Conservation (phyloP, 148 eudicot species). For the Camellia japonica region DNA sequence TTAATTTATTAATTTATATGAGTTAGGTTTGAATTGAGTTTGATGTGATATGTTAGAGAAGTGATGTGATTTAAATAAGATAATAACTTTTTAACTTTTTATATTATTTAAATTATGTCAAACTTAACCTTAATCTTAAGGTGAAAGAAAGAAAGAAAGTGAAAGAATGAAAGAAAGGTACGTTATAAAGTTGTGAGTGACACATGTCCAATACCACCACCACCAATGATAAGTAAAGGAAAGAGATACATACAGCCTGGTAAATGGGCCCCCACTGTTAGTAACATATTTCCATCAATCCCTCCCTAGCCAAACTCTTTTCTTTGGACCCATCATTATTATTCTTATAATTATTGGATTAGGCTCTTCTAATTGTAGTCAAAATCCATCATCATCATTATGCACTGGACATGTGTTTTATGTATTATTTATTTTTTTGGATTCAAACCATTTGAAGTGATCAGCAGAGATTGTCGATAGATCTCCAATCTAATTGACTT, state of each 20-base stretch:
- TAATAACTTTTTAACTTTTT: too few species aligned
- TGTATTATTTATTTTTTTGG: too few species aligned
- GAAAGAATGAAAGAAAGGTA: neutral
- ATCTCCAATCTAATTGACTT: too few species aligned
- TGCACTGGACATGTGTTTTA: neutral
- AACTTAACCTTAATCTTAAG: conserved; percentile 15
- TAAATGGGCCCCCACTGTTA: conserved; percentile 20
- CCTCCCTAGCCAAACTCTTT: conserved; percentile 14
- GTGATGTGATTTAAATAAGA: too few species aligned
- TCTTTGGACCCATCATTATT: neutral
- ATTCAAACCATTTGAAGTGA: neutral
- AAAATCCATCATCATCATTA: neutral
- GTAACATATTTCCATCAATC: conserved; percentile 24
- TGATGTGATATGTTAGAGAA: too few species aligned
- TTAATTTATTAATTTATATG: too few species aligned
- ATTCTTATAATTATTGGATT: neutral
- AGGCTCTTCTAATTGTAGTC: neutral
- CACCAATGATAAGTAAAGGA: neutral
- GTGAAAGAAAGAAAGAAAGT: conserved; percentile 36
- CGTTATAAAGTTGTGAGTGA: too few species aligned
- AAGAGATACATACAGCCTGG: conserved; percentile 34
- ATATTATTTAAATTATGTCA: too few species aligned
- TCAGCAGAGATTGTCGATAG: neutral
- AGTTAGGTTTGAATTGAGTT: too few species aligned
- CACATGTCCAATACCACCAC: too few species aligned